Evolutionary conservation across 176 grass and related monocot species (phyloP).

Genomic region (Paspalum notatum): DNA sequence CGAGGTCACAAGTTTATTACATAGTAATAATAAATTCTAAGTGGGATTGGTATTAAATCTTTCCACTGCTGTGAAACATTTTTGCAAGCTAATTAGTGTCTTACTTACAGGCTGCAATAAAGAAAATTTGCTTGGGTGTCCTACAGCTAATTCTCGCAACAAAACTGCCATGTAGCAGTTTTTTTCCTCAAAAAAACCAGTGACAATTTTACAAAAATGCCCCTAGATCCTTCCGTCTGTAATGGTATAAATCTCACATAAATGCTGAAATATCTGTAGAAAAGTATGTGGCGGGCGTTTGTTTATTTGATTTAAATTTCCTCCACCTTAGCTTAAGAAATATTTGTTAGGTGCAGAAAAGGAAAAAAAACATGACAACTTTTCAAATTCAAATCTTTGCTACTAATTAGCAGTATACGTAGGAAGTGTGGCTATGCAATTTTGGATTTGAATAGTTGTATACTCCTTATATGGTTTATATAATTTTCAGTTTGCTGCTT

Average conservation of each 20-base stretch:
- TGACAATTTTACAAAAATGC: neutral
- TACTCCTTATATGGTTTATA: too few species aligned
- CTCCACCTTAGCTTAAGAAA: neutral
- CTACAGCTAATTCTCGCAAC: too few species aligned
- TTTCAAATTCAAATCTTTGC: neutral
- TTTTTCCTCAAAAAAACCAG: neutral
- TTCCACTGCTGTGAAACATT: neutral
- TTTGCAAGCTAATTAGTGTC: neutral
- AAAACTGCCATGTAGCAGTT: too few species aligned
- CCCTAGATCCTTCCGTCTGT: neutral
- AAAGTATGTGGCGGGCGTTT: neutral
- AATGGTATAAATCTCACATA: neutral
- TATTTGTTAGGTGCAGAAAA: neutral
- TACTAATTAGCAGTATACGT: neutral
- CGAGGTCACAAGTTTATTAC: neutral
- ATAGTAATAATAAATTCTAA: conserved; percentile 21
- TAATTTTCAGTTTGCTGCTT: neutral
- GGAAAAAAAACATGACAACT: neutral
- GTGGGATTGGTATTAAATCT: neutral
- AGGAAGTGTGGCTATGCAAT: neutral
- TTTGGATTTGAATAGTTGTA: neutral
- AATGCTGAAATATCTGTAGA: neutral
- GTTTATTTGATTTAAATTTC: neutral
- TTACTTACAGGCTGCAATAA: too few species aligned
- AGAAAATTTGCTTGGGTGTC: too few species aligned